phyloP scores from a whole-genome alignment of 2,329 filamentous ascomycete genomes.

The Monascus ruber region DNA sequence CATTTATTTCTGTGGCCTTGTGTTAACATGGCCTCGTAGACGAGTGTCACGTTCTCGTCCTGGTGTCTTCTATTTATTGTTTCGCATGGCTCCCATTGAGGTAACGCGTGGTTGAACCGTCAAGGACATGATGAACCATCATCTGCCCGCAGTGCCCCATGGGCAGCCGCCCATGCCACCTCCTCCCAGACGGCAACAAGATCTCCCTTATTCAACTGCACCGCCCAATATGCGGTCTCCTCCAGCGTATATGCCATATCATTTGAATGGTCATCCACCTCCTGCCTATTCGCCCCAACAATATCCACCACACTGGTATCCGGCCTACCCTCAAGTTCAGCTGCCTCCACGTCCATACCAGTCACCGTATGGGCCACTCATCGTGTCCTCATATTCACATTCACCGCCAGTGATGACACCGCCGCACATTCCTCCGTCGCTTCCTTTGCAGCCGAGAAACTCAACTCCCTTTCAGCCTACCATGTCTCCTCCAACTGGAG shows the following conservation, averaged over 20 bases:
- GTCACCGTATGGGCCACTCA: conserved; percentile 31
- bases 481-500: conserved; percentile 23
- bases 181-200: conserved; percentile 33
- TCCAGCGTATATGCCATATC: conserved; percentile 47
- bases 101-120: conserved; percentile 27
- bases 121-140: conserved; percentile 35
- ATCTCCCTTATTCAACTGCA: conserved; percentile 31
- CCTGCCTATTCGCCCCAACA: conserved; percentile 34
- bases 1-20: conserved; percentile 4
- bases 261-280: conserved; percentile 43
- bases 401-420: conserved; percentile 30
- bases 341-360: conserved; percentile 29
- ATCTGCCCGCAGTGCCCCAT: conserved; percentile 34
- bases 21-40: conserved; percentile 27
- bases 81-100: conserved; percentile 31
- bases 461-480: conserved; percentile 26
- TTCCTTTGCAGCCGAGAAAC: conserved; percentile 25
- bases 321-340: conserved; percentile 30
- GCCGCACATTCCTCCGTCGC: conserved; percentile 22
- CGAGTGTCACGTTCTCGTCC: conserved; percentile 10
- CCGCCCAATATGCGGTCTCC: conserved; percentile 45
- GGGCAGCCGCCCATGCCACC: conserved; percentile 41
- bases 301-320: conserved; percentile 36
- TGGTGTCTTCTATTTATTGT: conserved; percentile 11
- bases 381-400: conserved; percentile 34